A percentile compares a stretch with the other conserved stretches of the same genome.
Conservation (phyloP, 2,329 filamentous ascomycete species). For the Tolypocladium paradoxum region DNA sequence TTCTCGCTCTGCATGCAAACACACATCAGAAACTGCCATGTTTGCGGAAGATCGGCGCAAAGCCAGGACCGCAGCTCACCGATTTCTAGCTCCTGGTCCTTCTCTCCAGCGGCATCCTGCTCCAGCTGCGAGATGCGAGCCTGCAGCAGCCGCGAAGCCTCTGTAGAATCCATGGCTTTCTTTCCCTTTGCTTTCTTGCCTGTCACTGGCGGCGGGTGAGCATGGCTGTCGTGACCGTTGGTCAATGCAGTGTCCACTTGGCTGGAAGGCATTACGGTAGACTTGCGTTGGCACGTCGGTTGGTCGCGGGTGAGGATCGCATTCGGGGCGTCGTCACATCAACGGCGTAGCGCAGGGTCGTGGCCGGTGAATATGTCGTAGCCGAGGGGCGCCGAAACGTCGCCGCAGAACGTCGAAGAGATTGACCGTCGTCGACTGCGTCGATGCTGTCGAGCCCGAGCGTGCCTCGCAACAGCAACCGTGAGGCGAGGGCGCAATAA, state of each 20-base stretch:
- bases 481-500: background rate
- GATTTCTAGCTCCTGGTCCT: constrained; percentile 92
- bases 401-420: too few species aligned
- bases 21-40: background rate
- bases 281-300: constrained; percentile 6
- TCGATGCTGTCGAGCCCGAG: background rate
- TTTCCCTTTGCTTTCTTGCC: constrained; percentile 76
- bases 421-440: background rate
- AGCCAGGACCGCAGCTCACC: constrained; percentile 42
- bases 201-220: constrained; percentile 29
- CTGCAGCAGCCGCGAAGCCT: constrained; percentile 83
- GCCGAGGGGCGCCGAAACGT: too few species aligned
- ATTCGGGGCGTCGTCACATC: constrained; percentile 6
- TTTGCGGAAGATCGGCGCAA: background rate
- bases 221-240: constrained; percentile 30
- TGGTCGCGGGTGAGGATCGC: constrained; percentile 4
- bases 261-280: constrained; percentile 26
- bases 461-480: background rate
- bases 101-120: constrained; percentile 83
- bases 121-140: constrained; percentile 94
- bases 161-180: constrained; percentile 73
- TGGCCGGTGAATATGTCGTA: background rate
- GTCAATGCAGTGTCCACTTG: constrained; percentile 29
- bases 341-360: constrained; percentile 1
- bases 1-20: constrained; percentile 60